phyloP scores from a whole-genome alignment of 2,329 filamentous ascomycete species.

The Chrysoporthe austroafricana region DNA sequence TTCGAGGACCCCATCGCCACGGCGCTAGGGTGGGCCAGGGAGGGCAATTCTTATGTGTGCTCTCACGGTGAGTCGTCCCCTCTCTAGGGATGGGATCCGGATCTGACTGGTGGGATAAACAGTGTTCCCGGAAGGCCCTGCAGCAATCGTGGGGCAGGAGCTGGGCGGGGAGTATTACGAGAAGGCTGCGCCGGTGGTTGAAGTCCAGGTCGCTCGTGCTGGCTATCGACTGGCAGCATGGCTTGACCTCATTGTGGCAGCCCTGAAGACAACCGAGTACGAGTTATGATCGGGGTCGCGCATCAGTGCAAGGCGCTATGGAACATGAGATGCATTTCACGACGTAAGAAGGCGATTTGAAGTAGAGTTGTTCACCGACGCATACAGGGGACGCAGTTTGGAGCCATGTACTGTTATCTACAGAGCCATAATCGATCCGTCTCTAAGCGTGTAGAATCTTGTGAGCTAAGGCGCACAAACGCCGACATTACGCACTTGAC shows the following conservation, averaged over 20 bases:
- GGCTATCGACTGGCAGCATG: slow-evolving; percentile 71
- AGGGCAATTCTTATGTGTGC: slow-evolving; percentile 67
- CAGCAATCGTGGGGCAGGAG: slow-evolving; percentile 62
- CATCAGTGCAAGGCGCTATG: neutral
- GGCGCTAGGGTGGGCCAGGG: slow-evolving; percentile 65
- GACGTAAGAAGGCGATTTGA: neutral
- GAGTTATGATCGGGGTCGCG: slow-evolving; percentile 37
- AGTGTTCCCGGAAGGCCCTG: slow-evolving; percentile 66
- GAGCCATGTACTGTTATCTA: neutral
- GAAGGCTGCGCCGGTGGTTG: slow-evolving; percentile 64
- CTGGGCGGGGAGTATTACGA: slow-evolving; percentile 67
- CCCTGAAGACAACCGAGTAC: slow-evolving; percentile 34
- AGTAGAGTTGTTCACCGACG: neutral
- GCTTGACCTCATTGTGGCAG: slow-evolving; percentile 63
- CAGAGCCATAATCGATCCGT: neutral
- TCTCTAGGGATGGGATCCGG: neutral
- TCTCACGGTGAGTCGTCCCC: slow-evolving; percentile 53
- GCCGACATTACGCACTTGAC: no score
- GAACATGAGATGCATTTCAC: neutral
- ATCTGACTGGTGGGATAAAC: slow-evolving; percentile 29
- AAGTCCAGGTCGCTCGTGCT: slow-evolving; percentile 68
- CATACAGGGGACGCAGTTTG: neutral
- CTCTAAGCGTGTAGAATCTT: no score
- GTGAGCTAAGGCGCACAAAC: no score
- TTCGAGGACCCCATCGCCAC: slow-evolving; percentile 58